These are phyloP conservation scores for Spongispora temasekensis DNA, from an alignment of 1,284 basidiomycete genomes.

Conservation along the genomic window DNA sequence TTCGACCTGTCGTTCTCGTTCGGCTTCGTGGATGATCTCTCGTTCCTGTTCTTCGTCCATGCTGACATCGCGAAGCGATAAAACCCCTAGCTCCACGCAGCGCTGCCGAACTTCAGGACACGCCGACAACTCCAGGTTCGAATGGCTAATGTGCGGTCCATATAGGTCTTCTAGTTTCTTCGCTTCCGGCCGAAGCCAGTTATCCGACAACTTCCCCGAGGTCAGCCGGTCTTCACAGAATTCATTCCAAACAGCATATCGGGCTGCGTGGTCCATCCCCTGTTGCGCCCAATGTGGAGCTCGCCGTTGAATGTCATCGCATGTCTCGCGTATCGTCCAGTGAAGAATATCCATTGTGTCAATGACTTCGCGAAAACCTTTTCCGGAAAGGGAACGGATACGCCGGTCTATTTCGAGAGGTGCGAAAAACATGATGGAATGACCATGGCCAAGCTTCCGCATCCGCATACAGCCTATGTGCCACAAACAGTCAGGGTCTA, in stretches of 20 bases:
- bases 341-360: slow-evolving; percentile 40
- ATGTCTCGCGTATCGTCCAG: slow-evolving; percentile 51
- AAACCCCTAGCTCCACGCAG: slow-evolving; percentile 26
- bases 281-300: slow-evolving; percentile 50
- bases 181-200: slow-evolving; percentile 45
- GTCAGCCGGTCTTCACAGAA: slow-evolving; percentile 14
- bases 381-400: slow-evolving; percentile 37
- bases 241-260: slow-evolving; percentile 35
- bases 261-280: slow-evolving; percentile 43
- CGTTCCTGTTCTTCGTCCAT: slow-evolving; percentile 23
- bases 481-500: neutral
- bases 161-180: slow-evolving; percentile 43
- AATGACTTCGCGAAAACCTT: slow-evolving; percentile 13
- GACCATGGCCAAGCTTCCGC: slow-evolving; percentile 51
- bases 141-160: slow-evolving; percentile 3
- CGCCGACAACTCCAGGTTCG: neutral
- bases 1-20: slow-evolving; percentile 42
- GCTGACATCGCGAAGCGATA: neutral
- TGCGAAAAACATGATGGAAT: slow-evolving; percentile 52
- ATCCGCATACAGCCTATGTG: slow-evolving; percentile 50
- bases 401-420: slow-evolving; percentile 46
- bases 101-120: slow-evolving; percentile 30
- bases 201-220: slow-evolving; percentile 17
- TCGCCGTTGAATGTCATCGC: slow-evolving; percentile 41
- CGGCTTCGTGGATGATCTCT: slow-evolving; percentile 47